Percentiles rank a stretch among this genome's conserved stretches.
phyloP scores from a whole-genome alignment of 176 grass and related monocot genomes.

The Carex cristatella region DNA sequence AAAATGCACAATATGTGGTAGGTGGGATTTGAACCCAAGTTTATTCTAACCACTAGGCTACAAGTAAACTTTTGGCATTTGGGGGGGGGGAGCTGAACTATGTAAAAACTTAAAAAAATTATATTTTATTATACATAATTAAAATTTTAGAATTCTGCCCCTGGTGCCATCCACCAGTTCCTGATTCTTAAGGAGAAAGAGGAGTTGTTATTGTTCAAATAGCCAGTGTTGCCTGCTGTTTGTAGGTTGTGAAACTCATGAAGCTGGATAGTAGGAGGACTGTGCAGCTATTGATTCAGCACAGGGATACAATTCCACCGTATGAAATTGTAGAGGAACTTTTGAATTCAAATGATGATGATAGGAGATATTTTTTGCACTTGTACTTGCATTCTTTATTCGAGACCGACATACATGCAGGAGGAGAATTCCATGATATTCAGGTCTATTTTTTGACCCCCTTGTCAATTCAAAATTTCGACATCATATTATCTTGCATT shows the following conservation, averaged over 20 bases:
- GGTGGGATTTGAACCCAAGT: too few species aligned
- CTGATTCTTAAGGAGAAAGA: not conserved
- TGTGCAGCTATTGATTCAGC: constrained; percentile 69
- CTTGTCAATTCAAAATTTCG: constrained; percentile 6
- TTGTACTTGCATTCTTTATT: constrained; percentile 93
- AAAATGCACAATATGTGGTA: too few species aligned
- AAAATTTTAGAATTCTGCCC: too few species aligned
- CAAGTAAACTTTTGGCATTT: too few species aligned
- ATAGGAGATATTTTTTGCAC: constrained; percentile 72
- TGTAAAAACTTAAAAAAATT: too few species aligned
- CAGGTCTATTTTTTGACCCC: constrained; percentile 48
- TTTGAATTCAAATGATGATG: constrained; percentile 50
- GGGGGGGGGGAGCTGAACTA: too few species aligned
- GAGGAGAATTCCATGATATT: constrained; percentile 93
- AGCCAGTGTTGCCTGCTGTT: not conserved
- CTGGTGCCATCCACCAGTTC: not conserved
- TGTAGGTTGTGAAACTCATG: constrained; percentile 88
- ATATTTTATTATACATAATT: too few species aligned
- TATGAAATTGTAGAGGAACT: constrained; percentile 78
- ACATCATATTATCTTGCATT: not conserved
- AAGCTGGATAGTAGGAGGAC: constrained; percentile 71
- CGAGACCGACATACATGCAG: constrained; percentile 75
- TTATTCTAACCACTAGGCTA: too few species aligned
- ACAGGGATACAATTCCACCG: constrained; percentile 71
- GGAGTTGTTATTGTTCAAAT: not conserved